Conservation (phyloP, 2,329 filamentous ascomycete species). For the Talaromyces sp. region DNA sequence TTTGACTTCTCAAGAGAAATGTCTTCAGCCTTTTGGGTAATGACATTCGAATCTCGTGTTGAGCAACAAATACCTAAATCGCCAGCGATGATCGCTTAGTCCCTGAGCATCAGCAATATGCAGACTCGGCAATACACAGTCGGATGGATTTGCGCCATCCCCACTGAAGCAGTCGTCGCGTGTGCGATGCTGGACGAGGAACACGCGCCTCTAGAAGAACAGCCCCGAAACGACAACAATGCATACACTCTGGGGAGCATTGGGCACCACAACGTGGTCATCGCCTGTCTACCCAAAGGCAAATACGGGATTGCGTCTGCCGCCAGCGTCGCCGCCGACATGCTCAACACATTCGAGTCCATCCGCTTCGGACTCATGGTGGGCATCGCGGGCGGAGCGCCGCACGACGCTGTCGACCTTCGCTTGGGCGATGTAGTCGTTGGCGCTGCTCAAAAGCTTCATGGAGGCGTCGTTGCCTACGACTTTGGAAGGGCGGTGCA, state of each 20-base stretch:
- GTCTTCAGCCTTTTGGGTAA: neutral
- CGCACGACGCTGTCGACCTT: neutral
- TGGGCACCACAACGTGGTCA: constrained; percentile 18
- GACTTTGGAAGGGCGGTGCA: neutral
- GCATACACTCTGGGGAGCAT: constrained; percentile 17
- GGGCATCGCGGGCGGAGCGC: neutral
- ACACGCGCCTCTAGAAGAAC: constrained; percentile 15
- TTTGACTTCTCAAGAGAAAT: too few species aligned
- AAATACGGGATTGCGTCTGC: neutral
- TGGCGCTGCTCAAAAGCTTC: neutral
- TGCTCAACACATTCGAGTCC: neutral
- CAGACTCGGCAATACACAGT: constrained; percentile 25
- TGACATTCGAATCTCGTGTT: neutral
- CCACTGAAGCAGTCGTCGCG: constrained; percentile 28
- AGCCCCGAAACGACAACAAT: constrained; percentile 16
- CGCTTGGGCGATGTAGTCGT: neutral
- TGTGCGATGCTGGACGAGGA: constrained; percentile 31
- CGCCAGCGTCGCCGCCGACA: neutral
- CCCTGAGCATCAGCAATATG: neutral
- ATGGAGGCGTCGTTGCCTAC: neutral
- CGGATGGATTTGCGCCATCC: constrained; percentile 37
- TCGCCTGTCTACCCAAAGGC: constrained; percentile 17
- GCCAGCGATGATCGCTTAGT: neutral
- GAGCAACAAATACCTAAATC: neutral
- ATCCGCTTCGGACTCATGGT: constrained; percentile 1